Percentiles rank a stretch among this genome's conserved stretches.
Conservation (phyloP, 73 alveolate species). For the Paramecium bursaria region DNA sequence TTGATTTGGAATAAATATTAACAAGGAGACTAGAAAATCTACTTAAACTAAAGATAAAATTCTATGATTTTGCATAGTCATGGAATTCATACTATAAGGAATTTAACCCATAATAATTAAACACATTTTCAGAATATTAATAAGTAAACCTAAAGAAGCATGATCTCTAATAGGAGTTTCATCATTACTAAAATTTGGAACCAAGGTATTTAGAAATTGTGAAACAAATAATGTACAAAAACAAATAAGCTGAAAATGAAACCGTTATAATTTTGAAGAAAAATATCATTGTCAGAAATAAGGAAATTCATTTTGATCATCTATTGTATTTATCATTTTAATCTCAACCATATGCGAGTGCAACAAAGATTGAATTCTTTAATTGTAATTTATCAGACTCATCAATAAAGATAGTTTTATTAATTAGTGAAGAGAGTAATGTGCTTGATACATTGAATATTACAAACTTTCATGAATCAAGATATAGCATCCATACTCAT, state of each 20-base stretch:
- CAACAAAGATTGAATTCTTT: neutral
- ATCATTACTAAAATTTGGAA: neutral
- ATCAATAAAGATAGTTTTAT: neutral
- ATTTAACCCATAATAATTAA: neutral
- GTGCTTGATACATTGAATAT: neutral
- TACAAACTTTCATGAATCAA: neutral
- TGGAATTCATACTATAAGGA: constrained; percentile 7
- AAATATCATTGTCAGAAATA: neutral
- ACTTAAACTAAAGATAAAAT: neutral
- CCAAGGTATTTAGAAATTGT: neutral
- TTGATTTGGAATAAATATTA: neutral
- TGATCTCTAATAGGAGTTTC: neutral
- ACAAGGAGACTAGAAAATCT: constrained; percentile 31
- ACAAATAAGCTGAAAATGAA: neutral
- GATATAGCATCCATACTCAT: neutral
- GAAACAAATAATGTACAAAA: neutral
- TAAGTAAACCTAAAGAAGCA: neutral
- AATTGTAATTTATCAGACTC: neutral
- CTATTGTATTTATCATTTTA: too few relatives aligned
- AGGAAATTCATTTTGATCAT: neutral
- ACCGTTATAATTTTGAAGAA: neutral
- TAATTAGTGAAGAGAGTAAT: neutral
- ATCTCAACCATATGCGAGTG: constrained; percentile 2
- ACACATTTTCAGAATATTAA: constrained; percentile 32
- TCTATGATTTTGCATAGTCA: neutral